phyloP scores from a whole-genome alignment of 2,329 filamentous ascomycete species.

The Exophiala phaeomuriformis region DNA sequence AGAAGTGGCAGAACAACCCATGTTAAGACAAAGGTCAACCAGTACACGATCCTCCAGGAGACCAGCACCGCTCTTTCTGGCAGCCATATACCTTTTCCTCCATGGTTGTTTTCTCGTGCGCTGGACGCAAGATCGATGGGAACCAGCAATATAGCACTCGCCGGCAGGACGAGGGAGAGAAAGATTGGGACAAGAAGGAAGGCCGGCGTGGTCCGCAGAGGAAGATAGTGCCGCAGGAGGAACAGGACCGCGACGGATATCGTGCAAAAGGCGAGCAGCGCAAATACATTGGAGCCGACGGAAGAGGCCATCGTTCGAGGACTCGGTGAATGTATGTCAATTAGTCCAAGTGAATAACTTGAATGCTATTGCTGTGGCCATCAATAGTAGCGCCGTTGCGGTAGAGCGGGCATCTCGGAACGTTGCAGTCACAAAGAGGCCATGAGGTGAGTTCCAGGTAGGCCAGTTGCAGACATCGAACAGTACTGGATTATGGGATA shows the following conservation, averaged over 20 bases:
- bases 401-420: too few relatives aligned
- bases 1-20: slow-evolving; percentile 94
- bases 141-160: slow-evolving; percentile 82
- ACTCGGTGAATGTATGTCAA: too few relatives aligned
- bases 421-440: too few relatives aligned
- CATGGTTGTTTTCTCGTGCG: slow-evolving; percentile 52
- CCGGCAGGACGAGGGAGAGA: slow-evolving; percentile 86
- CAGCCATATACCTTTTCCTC: slow-evolving; percentile 75
- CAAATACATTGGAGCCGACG: slow-evolving; percentile 73
- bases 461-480: too few relatives aligned
- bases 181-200: slow-evolving; percentile 91
- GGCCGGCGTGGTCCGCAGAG: slow-evolving; percentile 79
- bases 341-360: not conserved
- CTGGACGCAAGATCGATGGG: slow-evolving; percentile 92
- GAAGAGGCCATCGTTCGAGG: slow-evolving; percentile 40
- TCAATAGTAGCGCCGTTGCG: not conserved
- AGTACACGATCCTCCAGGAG: slow-evolving; percentile 91
- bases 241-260: slow-evolving; percentile 73
- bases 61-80: slow-evolving; percentile 70
- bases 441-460: too few relatives aligned
- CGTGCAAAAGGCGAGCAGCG: slow-evolving; percentile 60
- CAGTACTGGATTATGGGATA: too few relatives aligned
- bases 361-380: not conserved
- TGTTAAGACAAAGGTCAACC: slow-evolving; percentile 90
- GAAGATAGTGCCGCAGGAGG: slow-evolving; percentile 81